These are phyloP conservation scores for Allium cepa DNA, from an alignment of 106 monocot genomes.

Conservation along the genomic window DNA sequence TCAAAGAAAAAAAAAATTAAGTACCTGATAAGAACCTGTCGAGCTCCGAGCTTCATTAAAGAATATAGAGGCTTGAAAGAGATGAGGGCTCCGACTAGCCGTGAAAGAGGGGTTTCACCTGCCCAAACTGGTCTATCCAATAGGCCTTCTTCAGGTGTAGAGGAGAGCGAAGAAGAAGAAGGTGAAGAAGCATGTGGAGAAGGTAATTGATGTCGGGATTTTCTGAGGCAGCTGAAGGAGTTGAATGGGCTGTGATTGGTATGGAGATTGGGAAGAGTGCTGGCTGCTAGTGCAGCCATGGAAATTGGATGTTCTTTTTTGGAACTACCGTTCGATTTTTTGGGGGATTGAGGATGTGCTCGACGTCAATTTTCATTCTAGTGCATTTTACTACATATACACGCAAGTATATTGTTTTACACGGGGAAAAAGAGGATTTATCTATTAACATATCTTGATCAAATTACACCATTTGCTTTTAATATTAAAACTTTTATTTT, in stretches of 20 bases:
- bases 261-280: slow-evolving; percentile 2
- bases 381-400: no score
- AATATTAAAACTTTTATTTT: no score
- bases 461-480: no score
- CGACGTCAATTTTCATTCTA: no score
- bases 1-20: neutral
- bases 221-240: neutral
- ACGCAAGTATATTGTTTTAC: no score
- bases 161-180: neutral
- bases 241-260: neutral
- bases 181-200: neutral
- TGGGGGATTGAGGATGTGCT: no score
- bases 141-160: slow-evolving; percentile 1
- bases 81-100: slow-evolving; percentile 65
- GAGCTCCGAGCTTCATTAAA: slow-evolving; percentile 61
- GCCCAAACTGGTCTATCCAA: slow-evolving; percentile 60
- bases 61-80: slow-evolving; percentile 67
- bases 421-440: no score
- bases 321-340: no score
- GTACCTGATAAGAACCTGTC: slow-evolving; percentile 61
- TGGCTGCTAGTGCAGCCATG: neutral
- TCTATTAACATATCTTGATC: no score
- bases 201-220: no score
- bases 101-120: slow-evolving; percentile 63
- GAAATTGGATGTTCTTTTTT: neutral